Evolutionary conservation across 2,329 filamentous ascomycete genomes (phyloP), one percentile per base, ranked within the genome.

Genomic region (Aspergillus ibericus): DNA sequence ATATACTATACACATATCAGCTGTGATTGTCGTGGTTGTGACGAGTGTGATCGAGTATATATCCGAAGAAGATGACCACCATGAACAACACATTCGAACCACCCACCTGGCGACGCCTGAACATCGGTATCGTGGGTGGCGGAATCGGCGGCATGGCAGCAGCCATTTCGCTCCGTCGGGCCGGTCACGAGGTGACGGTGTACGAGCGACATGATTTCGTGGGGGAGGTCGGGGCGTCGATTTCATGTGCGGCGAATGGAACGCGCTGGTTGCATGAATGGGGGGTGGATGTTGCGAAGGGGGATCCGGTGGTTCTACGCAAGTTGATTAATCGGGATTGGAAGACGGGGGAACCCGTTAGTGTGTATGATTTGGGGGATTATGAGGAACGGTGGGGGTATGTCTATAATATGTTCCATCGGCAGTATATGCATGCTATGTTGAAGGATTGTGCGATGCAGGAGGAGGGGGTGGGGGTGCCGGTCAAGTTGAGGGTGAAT

Each of bases 251-350:
- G 1, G 86, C 88, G 9, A 90, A 90, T 65, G 88, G 87, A 7
- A 88, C 87, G 1, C 80, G 85, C 48, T 90, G 87, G 87, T 76
- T 90, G 7, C 82, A 88, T 60, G 85, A 88, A 70, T 90, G 88
- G 88, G 78, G 77, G 0, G 85, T 90, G 1, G 84, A 90, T 65
- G 78, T 90, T 1, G 75, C 76, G 13, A 85, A 85, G 66, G 88
- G 87, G 8, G 83, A 88, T 58, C 86, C 86, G 0, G 87, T 90
- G 1, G 76, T 89, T 1, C 74, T 90, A 50, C 80, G 80, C 72
- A 86, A 86, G 66, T 80, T 90, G 53, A 89, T 90, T 75, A 88
- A 86, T 70, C 82, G 84, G 3, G 86, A 90, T 72, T 90, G 87
- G 87, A 82, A 83, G 69, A 89, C 86, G 1, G 88, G 88, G 0